Base-by-base conservation (phyloP, 805 yeast genomes). In the Lipomyces orientalis region DNA sequence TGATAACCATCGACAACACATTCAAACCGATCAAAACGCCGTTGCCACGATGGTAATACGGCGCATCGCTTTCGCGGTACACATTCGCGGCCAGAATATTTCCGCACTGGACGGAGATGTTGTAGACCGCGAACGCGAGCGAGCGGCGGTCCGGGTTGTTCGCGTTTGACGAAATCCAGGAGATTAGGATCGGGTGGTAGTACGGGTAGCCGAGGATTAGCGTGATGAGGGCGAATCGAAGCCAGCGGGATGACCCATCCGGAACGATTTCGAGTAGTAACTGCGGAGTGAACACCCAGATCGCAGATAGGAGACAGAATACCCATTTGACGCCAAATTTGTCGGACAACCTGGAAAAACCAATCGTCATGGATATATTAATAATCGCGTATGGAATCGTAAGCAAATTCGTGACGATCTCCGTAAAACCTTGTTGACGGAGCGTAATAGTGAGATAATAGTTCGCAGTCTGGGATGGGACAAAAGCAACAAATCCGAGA, bases 51-150 rank as follows among this genome's bases (percentile, higher is more conserved):
- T 81, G 82, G 74, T 90, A 90, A 37, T 81, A 74, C 1, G 93
- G 93, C 54, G 80, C 80, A 73, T 89, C 93, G 54, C 81, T 82
- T 1, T 75, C 75, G 61, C 87, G 77, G 76, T 89, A 89, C 10
- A 89, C 82, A 72, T 88, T 85, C 16, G 87, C 79, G 3, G 86
- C 80, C 7, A 84, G 78, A 58, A 89, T 86, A 31, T 80, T 76
- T 0, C 87, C 90, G 0, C 85, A 80, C 74, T 89, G 93, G 0
- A 86, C 87, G 73, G 82, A 83, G 81, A 88, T 87, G 73, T 88
- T 89, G 74, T 85, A 88, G 49, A 88, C 68, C 0, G 92, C 87
- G 0, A 90, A 85, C 16, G 88, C 83, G 4, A 88, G 87, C 0
- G 92, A 85, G 71, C 93, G 80, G 3, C 86, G 79, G 19, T 87